Conservation (phyloP, 1,139 yeast species). For the Pichia cactophila region DNA sequence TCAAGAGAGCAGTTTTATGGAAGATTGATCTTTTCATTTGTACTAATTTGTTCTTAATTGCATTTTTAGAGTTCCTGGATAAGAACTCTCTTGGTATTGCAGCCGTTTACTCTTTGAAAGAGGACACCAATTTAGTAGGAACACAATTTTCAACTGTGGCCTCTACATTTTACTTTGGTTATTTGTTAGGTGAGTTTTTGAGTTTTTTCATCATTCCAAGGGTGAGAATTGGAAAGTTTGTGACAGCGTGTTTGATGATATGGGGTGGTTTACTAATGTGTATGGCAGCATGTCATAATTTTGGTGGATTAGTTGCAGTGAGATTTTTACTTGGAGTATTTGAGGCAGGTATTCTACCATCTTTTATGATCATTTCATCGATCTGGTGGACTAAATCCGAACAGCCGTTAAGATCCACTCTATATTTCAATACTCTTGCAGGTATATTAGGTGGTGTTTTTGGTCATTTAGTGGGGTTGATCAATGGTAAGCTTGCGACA, state of each 20-base stretch:
- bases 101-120: conserved; percentile 18
- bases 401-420: conserved; percentile 20
- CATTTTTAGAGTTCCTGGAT: conserved; percentile 20
- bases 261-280: conserved; percentile 21
- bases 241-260: conserved; percentile 13
- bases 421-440: conserved; percentile 24
- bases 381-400: conserved; percentile 28
- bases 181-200: conserved; percentile 29
- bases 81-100: conserved; percentile 18
- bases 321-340: conserved; percentile 30
- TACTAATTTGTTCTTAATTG: conserved; percentile 4
- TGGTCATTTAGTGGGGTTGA: conserved; percentile 21
- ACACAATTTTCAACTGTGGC: conserved; percentile 38
- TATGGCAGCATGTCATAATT: conserved; percentile 29
- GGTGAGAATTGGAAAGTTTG: conserved; percentile 18
- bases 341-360: conserved; percentile 29
- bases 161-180: conserved; percentile 50
- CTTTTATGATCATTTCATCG: conserved; percentile 26
- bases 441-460: conserved; percentile 20
- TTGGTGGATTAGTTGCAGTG: conserved; percentile 32
- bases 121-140: conserved; percentile 16
- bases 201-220: conserved; percentile 15
- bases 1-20: conserved; percentile 1
- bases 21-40: conserved; percentile 5
- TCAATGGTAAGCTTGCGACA: conserved; percentile 24